Base-by-base conservation (phyloP, 2,329 filamentous ascomycete species). In the Pseudogymnoascus verrucosus region DNA sequence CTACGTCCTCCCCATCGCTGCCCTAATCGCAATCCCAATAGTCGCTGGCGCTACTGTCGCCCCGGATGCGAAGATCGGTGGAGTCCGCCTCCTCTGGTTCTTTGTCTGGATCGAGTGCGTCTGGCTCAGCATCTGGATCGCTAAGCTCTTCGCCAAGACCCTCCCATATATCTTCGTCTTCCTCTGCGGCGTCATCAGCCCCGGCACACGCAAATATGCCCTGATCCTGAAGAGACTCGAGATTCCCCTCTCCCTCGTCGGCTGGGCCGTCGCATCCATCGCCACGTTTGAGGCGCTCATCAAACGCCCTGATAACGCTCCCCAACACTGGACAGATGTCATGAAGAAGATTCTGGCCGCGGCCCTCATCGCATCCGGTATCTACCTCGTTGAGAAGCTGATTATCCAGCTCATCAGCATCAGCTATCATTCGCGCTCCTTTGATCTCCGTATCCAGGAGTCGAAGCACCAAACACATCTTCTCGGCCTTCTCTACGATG, bases 401-500 rank as follows among this genome's bases (percentile, higher is more conserved):
- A 80, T 93, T 67, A 87, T 95, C 36, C 90, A 93, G 75, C 80
- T 93, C 65, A 92, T 95, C 73, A 90, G 89, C 71, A 89, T 95
- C 74, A 89, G 88, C 65, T 95, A 95, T 74, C 90, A 95, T 74
- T 87, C 91, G 71, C 87, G 91, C 68, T 92, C 91, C 57, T 95
- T 95, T 75, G 86, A 89, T 69, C 84, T 86, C 67, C 81, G 86
- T 61, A 98, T 99, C 80, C 90, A 91, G 75, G 88, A 91, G 44
- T 96, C 92, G 23, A 98, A 99, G 79, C 88, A 85, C 64, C 90
- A 93, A 68, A 84, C 98, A 59, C 84, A 86, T 71, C 83, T 98
- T 2, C 80, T 99, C 1, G 88, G 90, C 16, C 78, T 95, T 31
- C 85, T 99, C 63, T 97, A 96, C 74, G 93, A 98, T 68, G 92